phyloP scores from a whole-genome alignment of 305 asterid genomes.

The Fraxinus xanthoxyloides region DNA sequence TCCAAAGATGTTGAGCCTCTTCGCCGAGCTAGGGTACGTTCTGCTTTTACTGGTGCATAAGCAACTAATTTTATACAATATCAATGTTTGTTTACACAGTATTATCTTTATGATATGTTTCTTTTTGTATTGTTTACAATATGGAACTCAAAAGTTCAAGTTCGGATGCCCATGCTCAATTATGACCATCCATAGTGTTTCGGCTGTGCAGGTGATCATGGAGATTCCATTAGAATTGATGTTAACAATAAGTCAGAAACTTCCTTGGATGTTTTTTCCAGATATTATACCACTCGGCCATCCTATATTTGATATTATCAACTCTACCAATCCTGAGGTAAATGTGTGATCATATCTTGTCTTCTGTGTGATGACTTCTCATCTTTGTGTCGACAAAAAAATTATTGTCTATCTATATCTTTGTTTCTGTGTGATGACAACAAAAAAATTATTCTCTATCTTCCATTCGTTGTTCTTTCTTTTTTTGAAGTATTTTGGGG shows the following conservation, averaged over 20 bases:
- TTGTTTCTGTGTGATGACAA: slow-evolving; percentile 16
- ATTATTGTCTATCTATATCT: background rate
- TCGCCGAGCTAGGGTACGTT: slow-evolving; percentile 90
- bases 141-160: slow-evolving; percentile 5
- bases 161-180: background rate
- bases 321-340: slow-evolving; percentile 96
- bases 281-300: slow-evolving; percentile 90
- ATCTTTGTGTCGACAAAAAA: background rate
- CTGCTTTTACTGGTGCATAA: slow-evolving; percentile 10
- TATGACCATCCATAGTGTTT: slow-evolving; percentile 8
- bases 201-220: slow-evolving; percentile 76
- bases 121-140: background rate
- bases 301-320: slow-evolving; percentile 90
- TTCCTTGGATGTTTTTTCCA: slow-evolving; percentile 98
- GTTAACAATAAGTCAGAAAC: slow-evolving; percentile 88
- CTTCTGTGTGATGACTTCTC: slow-evolving; percentile 17
- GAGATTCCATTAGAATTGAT: slow-evolving; percentile 96
- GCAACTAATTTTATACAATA: background rate
- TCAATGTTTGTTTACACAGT: background rate
- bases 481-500: background rate
- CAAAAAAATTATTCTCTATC: background rate
- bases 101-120: background rate
- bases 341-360: slow-evolving; percentile 22
- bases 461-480: background rate
- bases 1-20: slow-evolving; percentile 89